Conservation (phyloP, 2,329 filamentous ascomycete species). For the Neurospora sp. region DNA sequence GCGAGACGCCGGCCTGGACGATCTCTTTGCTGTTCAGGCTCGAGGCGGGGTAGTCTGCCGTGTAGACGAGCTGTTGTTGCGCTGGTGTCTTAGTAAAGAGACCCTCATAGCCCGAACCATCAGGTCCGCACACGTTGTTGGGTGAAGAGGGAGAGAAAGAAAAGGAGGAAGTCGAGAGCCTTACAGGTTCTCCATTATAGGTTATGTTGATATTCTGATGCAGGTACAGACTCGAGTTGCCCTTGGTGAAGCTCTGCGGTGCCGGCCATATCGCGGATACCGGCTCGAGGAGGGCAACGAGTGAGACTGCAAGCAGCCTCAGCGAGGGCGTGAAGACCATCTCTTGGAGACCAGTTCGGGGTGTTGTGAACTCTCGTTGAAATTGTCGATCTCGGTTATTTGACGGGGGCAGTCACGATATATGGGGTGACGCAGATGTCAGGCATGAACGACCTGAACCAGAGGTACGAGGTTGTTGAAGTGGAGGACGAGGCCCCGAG, state of each 20-base stretch:
- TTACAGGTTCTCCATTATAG: conserved; percentile 49
- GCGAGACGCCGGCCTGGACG: conserved; percentile 45
- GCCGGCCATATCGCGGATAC: conserved; percentile 49
- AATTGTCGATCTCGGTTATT: not conserved
- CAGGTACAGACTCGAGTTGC: conserved; percentile 44
- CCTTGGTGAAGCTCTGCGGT: conserved; percentile 40
- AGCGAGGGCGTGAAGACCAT: conserved; percentile 11
- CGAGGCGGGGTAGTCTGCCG: conserved; percentile 32
- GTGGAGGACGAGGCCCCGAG: not conserved
- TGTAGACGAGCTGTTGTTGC: conserved; percentile 37
- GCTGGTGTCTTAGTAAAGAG: conserved; percentile 25
- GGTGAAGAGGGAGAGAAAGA: conserved; percentile 24
- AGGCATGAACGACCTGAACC: not conserved
- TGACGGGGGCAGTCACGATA: not conserved
- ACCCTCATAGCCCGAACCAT: conserved; percentile 5
- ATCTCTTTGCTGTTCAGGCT: conserved; percentile 41
- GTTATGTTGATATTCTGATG: conserved; percentile 40
- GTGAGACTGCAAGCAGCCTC: conserved; percentile 24
- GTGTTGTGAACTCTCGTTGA: not conserved
- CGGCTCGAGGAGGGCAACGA: conserved; percentile 29
- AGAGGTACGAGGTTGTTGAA: not conserved
- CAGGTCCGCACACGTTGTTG: conserved; percentile 11
- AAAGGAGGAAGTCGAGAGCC: conserved; percentile 32
- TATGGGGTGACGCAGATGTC: not conserved
- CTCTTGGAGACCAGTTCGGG: not conserved